Conservation (phyloP, 768 basidiomycete species). For the Astraeus odoratus region DNA sequence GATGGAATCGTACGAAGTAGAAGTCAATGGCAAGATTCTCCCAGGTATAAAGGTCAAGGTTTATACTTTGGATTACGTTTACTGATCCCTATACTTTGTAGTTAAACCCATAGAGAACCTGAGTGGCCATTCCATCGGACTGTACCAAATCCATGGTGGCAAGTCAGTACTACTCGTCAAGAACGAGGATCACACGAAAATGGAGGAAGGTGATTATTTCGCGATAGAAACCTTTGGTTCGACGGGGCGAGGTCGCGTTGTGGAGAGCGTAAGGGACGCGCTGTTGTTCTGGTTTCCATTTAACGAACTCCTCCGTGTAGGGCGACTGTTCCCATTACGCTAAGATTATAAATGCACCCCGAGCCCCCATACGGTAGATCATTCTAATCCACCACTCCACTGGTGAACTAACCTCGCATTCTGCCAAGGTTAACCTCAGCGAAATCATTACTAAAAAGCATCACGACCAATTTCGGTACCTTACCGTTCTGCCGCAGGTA, state of each 20-base stretch:
- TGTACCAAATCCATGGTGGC: constrained; percentile 88
- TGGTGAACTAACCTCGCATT: constrained; percentile 2
- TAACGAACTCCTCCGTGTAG: constrained; percentile 29
- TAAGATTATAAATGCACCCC: constrained; percentile 58
- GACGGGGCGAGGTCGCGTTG: constrained; percentile 85
- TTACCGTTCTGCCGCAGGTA: constrained; percentile 94
- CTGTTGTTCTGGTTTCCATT: background rate
- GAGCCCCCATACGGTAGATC: constrained; percentile 66
- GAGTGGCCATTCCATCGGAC: constrained; percentile 89
- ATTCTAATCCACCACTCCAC: background rate
- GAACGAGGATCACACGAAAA: constrained; percentile 85
- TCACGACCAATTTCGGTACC: constrained; percentile 91
- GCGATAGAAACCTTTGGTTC: constrained; percentile 99
- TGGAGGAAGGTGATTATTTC: constrained; percentile 99
- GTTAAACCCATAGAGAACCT: constrained; percentile 94
- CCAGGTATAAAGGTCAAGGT: constrained; percentile 46
- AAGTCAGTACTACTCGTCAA: constrained; percentile 90
- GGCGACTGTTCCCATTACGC: constrained; percentile 96
- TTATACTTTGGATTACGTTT: background rate
- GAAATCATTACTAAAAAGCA: constrained; percentile 77
- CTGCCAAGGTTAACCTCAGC: constrained; percentile 67
- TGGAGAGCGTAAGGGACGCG: constrained; percentile 56
- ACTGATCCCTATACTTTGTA: constrained; percentile 21
- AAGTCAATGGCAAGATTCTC: constrained; percentile 74
- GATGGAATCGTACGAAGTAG: constrained; percentile 98